Percentiles rank a stretch among this genome's conserved stretches.
Conservation (phyloP, 352 stramenopile genomes). For the Globisporangium irregulare region DNA sequence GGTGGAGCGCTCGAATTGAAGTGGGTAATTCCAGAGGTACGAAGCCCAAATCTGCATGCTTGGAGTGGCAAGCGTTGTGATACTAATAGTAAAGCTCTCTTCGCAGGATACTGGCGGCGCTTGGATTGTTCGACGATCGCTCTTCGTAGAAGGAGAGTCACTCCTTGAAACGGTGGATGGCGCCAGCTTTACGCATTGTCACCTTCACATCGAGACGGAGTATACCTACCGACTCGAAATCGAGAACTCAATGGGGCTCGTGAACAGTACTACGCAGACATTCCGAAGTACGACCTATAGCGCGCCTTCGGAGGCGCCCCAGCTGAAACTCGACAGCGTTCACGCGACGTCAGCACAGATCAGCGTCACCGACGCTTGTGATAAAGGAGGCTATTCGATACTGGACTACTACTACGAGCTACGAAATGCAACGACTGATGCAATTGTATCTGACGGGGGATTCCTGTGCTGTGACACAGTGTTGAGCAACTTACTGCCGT, state of each 20-base stretch:
- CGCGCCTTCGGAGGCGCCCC: slow-evolving; percentile 17
- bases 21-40: slow-evolving; percentile 38
- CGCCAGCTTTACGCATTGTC: slow-evolving; percentile 35
- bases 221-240: slow-evolving; percentile 48
- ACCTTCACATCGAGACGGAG: slow-evolving; percentile 16
- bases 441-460: not conserved
- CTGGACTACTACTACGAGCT: slow-evolving; percentile 14
- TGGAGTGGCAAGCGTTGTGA: not conserved
- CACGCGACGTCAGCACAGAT: slow-evolving; percentile 18
- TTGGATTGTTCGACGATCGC: slow-evolving; percentile 31
- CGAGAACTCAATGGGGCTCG: slow-evolving; percentile 37
- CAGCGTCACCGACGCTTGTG: slow-evolving; percentile 25
- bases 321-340: slow-evolving; percentile 14
- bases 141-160: slow-evolving; percentile 27
- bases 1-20: slow-evolving; percentile 34
- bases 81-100: not conserved
- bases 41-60: not conserved
- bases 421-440: slow-evolving; percentile 3
- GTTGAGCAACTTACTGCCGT: slow-evolving; percentile 20
- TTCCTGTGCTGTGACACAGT: slow-evolving; percentile 20
- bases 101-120: slow-evolving; percentile 42
- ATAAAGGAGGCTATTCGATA: slow-evolving; percentile 25
- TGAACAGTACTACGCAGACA: slow-evolving; percentile 19
- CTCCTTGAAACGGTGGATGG: slow-evolving; percentile 23
- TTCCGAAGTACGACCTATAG: slow-evolving; percentile 25